phyloP scores from a whole-genome alignment of 352 stramenopile species.

The Phytophthora pisi region DNA sequence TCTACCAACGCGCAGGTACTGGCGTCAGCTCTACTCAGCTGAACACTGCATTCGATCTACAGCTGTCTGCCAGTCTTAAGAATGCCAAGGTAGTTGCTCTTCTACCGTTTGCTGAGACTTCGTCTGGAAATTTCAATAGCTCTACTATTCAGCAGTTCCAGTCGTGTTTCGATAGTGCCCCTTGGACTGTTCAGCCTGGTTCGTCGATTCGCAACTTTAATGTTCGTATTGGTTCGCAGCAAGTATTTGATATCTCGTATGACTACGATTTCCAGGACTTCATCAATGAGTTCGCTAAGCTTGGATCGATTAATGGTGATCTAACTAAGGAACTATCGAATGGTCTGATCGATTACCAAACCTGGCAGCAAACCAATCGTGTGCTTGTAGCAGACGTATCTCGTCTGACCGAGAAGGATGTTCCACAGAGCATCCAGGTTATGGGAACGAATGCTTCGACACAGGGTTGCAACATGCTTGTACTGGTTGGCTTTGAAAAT shows the following conservation, averaged over 20 bases:
- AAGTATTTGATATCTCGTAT: not conserved
- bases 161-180: not conserved
- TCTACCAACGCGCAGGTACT: constrained; percentile 2
- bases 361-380: not conserved
- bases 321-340: not conserved
- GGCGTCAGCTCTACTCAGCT: not conserved
- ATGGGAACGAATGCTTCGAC: no score
- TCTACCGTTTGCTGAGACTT: constrained; percentile 5
- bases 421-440: not conserved
- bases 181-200: constrained; percentile 4
- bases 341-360: constrained; percentile 6
- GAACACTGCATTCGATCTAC: not conserved
- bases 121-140: not conserved
- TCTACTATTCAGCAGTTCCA: constrained; percentile 11
- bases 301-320: constrained; percentile 6
- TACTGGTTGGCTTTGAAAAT: no score
- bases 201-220: constrained; percentile 1
- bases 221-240: not conserved
- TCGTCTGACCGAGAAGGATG: not conserved
- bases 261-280: constrained; percentile 6
- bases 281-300: constrained; percentile 8
- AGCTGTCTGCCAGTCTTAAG: not conserved
- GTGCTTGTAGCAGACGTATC: not conserved
- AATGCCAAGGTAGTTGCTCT: not conserved
- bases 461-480: no score